Evolutionary conservation across 495 filamentous ascomycete genomes (phyloP).

Genomic region (Lasiosphaeria miniovina): DNA sequence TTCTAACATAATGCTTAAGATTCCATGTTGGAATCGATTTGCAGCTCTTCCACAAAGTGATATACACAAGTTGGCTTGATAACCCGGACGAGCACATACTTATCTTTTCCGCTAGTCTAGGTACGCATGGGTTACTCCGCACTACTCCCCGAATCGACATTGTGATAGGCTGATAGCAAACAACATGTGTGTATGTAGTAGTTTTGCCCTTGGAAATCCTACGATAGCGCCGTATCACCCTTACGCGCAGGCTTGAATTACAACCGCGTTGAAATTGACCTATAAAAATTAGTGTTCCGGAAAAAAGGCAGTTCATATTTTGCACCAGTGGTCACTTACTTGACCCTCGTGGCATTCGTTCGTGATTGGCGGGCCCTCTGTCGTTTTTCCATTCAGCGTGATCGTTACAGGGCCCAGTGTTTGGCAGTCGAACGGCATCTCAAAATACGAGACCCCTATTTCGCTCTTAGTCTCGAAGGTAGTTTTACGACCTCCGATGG

Average conservation of each 20-base stretch:
- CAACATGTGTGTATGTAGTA: no score
- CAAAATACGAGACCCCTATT: conserved; percentile 48
- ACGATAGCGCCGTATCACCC: background rate
- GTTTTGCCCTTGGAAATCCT: no score
- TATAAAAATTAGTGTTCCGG: conserved; percentile 9
- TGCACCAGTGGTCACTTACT: conserved; percentile 37
- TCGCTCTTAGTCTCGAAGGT: conserved; percentile 36
- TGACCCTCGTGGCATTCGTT: conserved; percentile 45
- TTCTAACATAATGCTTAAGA: no score
- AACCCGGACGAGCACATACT: no score
- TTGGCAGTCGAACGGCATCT: conserved; percentile 49
- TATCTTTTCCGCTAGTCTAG: no score
- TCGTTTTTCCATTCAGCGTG: conserved; percentile 43
- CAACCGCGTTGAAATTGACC: conserved; percentile 43
- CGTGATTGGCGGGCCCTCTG: conserved; percentile 47
- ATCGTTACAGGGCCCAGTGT: conserved; percentile 50
- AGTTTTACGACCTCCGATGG: conserved; percentile 46
- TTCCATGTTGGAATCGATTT: no score
- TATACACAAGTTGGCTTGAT: no score
- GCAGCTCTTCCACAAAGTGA: no score
- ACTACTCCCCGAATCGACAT: no score
- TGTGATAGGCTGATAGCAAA: no score
- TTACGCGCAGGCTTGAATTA: conserved; percentile 31
- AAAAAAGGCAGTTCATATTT: background rate
- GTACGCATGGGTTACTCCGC: no score